Conservation (phyloP, 495 filamentous ascomycete genomes). For the Hyaloscypha bicolor region DNA sequence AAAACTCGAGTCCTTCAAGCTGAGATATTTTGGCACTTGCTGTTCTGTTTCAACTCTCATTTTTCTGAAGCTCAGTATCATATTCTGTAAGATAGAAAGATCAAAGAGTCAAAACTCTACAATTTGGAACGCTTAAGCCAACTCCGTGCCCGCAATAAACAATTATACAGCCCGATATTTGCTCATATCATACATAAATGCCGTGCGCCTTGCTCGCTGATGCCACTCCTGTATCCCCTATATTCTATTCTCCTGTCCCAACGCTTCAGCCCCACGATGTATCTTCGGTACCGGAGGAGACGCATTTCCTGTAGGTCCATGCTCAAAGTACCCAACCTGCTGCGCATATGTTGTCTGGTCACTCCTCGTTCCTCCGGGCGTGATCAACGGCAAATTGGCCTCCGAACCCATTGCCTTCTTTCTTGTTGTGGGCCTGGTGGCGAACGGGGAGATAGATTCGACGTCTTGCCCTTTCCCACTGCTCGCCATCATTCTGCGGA, state of each 20-base stretch:
- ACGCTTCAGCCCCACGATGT: conserved; percentile 8
- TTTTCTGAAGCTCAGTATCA: too few species aligned
- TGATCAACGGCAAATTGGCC: conserved; percentile 16
- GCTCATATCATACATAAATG: not conserved
- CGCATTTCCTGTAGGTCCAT: not conserved
- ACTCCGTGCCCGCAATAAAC: too few species aligned
- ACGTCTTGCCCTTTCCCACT: not conserved
- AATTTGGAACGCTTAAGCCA: too few species aligned
- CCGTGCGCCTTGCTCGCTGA: conserved; percentile 1
- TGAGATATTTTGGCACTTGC: too few species aligned
- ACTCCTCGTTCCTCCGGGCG: conserved; percentile 20
- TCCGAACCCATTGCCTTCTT: not conserved
- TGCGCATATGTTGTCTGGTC: conserved; percentile 16
- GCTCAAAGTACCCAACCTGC: conserved; percentile 14
- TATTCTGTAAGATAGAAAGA: too few species aligned
- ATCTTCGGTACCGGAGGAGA: not conserved
- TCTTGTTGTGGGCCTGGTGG: not conserved
- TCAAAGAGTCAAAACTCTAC: too few species aligned
- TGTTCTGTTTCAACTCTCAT: too few species aligned
- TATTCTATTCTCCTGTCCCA: conserved; percentile 15
- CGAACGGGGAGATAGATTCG: not conserved
- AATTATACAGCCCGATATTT: too few species aligned
- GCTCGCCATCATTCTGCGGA: not conserved
- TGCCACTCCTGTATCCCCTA: not conserved
- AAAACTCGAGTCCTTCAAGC: too few species aligned